Conservation (phyloP, 2,329 filamentous ascomycete species). For the Penicillium sp. region DNA sequence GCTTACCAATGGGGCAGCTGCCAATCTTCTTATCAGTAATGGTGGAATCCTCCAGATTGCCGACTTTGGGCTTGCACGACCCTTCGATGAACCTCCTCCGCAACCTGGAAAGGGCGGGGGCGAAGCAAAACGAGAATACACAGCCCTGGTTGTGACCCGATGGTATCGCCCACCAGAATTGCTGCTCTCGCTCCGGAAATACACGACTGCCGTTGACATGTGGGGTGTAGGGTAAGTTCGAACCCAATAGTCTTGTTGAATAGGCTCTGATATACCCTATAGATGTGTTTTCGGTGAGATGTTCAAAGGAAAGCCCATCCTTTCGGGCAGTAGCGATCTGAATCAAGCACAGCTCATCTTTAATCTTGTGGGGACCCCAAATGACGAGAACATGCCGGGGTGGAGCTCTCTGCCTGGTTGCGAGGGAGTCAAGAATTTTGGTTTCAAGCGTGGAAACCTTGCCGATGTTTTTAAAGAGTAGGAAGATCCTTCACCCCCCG, state of each 20-base stretch:
- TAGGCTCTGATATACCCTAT: constrained; percentile 22
- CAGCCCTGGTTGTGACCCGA: constrained; percentile 90
- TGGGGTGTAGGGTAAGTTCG: constrained; percentile 87
- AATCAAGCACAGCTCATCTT: constrained; percentile 95
- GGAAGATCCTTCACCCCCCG: constrained; percentile 17
- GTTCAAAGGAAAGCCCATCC: constrained; percentile 89
- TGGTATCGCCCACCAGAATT: constrained; percentile 98
- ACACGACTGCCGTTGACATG: constrained; percentile 97
- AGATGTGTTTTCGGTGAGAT: constrained; percentile 99
- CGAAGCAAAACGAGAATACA: constrained; percentile 86
- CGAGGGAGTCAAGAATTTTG: constrained; percentile 68
- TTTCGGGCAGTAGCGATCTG: constrained; percentile 82
- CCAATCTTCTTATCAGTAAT: constrained; percentile 96
- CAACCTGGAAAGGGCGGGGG: constrained; percentile 76
- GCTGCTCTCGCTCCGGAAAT: constrained; percentile 79
- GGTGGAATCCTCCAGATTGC: constrained; percentile 91
- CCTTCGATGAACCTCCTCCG: constrained; percentile 84
- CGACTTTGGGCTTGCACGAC: constrained; percentile 90
- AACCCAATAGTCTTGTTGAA: not conserved
- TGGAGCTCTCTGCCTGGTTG: constrained; percentile 82
- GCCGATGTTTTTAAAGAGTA: constrained; percentile 73
- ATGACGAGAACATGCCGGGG: constrained; percentile 86
- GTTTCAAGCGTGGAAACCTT: constrained; percentile 64
- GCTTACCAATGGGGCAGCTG: constrained; percentile 53
- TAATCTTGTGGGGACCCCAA: constrained; percentile 86